Evolutionary conservation across 257 asterid genomes (phyloP).

Genomic region (Jacaranda copaia): DNA sequence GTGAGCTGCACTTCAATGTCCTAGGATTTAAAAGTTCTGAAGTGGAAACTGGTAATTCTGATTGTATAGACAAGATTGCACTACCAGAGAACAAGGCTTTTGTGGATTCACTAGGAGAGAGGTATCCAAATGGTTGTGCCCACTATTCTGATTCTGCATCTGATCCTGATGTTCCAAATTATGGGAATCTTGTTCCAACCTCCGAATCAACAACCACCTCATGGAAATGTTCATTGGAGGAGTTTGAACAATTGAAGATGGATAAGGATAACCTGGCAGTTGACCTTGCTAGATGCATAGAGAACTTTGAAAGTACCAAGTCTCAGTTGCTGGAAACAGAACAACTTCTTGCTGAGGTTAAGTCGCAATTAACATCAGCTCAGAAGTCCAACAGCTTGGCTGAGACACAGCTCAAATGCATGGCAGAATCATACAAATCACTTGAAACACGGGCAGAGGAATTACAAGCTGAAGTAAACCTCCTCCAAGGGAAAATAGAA

Average conservation of each 20-base stretch:
- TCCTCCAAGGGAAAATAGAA: slow-evolving; percentile 63
- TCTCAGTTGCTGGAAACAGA: slow-evolving; percentile 74
- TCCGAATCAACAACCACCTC: slow-evolving; percentile 70
- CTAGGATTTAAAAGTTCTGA: slow-evolving; percentile 75
- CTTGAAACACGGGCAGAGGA: slow-evolving; percentile 84
- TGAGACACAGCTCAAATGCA: slow-evolving; percentile 96
- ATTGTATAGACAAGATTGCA: slow-evolving; percentile 91
- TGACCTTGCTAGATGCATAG: slow-evolving; percentile 67
- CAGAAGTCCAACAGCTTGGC: slow-evolving; percentile 83
- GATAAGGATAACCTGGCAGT: slow-evolving; percentile 71
- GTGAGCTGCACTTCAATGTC: slow-evolving; percentile 74
- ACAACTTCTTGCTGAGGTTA: slow-evolving; percentile 78
- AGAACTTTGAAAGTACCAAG: slow-evolving; percentile 68
- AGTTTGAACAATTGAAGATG: slow-evolving; percentile 78
- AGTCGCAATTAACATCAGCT: slow-evolving; percentile 76
- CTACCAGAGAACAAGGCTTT: slow-evolving; percentile 78
- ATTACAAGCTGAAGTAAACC: slow-evolving; percentile 69
- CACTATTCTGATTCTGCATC: slow-evolving; percentile 79
- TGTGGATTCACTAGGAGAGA: slow-evolving; percentile 58
- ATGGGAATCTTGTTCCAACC: slow-evolving; percentile 78
- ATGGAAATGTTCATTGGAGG: slow-evolving; percentile 86
- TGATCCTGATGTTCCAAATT: slow-evolving; percentile 79
- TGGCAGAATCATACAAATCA: slow-evolving; percentile 91
- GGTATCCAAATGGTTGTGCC: slow-evolving; percentile 62
- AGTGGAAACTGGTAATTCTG: slow-evolving; percentile 71